Evolutionary conservation across 2,329 filamentous ascomycete species (phyloP), one percentile per base, ranked within the genome.

Genomic region (Fusarium piperis): DNA sequence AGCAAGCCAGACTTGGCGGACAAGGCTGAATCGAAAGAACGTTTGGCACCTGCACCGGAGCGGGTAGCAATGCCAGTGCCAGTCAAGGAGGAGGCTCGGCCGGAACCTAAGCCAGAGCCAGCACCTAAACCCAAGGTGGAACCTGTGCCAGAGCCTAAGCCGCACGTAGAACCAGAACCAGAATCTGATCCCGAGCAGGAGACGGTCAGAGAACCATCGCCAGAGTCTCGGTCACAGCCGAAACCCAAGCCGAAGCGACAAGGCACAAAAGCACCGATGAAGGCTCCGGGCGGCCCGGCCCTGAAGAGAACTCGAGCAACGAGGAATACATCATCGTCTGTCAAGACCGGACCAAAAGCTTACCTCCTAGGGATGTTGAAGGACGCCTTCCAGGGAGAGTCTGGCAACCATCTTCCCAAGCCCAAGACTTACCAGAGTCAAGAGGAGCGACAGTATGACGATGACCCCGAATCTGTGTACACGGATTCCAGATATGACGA

Each of bases 351-450:
- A 3, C 75, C 76, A 13, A 90, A 87, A 75, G 84, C 83, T 36
- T 86, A 86, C 0, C 83, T 91, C 60, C 85, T 89, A 23, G 89
- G 90, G 41, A 85, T 86, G 51, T 79, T 92, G 10, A 88, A 87
- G 60, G 89, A 90, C 67, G 90, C 89, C 4, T 91, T 92, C 74
- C 85, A 86, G 39, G 90, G 90, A 32, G 89, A 91, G 76, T 91
- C 89, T 2, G 84, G 79, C 4, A 83, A 83, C 11, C 82, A 85
- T 64, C 80, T 81, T 20, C 80, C 85, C 6, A 82, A 83, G 15
- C 83, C 85, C 2, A 82, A 82, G 65, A 81, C 83, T 28, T 88
- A 88, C 65, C 83, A 86, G 38, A 86, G 84, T 58, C 84, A 81
- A 32, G 83, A 87, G 64, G 82, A 86, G 58, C 79, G 81, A 5